These are phyloP conservation scores for Capronia epimyces DNA, from an alignment of 2,329 filamentous ascomycete genomes.

Conservation along the genomic window DNA sequence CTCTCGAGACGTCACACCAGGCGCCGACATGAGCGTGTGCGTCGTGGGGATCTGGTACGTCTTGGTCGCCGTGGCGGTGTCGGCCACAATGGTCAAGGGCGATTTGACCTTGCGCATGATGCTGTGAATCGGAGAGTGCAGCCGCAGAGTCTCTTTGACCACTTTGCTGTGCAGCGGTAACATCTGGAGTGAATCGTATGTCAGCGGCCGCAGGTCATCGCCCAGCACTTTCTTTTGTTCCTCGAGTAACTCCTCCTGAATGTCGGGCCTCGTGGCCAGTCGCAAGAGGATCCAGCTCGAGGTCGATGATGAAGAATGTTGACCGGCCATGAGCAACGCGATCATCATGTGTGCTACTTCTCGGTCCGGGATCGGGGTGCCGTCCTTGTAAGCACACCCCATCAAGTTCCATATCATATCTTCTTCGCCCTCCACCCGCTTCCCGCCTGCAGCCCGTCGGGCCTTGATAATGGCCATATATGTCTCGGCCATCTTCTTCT, in stretches of 20 bases:
- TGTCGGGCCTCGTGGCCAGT: conserved; percentile 63
- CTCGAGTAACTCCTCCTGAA: conserved; percentile 64
- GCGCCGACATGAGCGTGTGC: conserved; percentile 77
- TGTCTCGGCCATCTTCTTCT: conserved; percentile 62
- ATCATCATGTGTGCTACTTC: conserved; percentile 86
- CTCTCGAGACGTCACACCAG: conserved; percentile 71
- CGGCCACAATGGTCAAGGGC: conserved; percentile 56
- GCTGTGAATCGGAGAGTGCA: conserved; percentile 68
- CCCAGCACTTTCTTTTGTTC: conserved; percentile 58
- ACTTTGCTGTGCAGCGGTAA: conserved; percentile 59
- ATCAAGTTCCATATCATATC: conserved; percentile 80
- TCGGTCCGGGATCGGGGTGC: conserved; percentile 61
- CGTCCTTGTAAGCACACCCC: conserved; percentile 70
- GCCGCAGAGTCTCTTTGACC: conserved; percentile 65
- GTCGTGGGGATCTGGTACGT: conserved; percentile 72
- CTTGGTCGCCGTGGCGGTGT: conserved; percentile 56
- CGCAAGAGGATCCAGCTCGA: conserved; percentile 71
- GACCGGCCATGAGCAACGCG: conserved; percentile 75
- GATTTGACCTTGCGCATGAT: conserved; percentile 68
- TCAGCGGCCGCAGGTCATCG: conserved; percentile 51
- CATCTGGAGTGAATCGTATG: conserved; percentile 55
- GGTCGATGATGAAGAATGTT: conserved; percentile 75
- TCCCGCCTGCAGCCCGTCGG: conserved; percentile 47
- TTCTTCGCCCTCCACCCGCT: conserved; percentile 45
- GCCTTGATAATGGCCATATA: conserved; percentile 67